phyloP scores from a whole-genome alignment of 2,329 filamentous ascomycete genomes.

The Aspergillus sp. region DNA sequence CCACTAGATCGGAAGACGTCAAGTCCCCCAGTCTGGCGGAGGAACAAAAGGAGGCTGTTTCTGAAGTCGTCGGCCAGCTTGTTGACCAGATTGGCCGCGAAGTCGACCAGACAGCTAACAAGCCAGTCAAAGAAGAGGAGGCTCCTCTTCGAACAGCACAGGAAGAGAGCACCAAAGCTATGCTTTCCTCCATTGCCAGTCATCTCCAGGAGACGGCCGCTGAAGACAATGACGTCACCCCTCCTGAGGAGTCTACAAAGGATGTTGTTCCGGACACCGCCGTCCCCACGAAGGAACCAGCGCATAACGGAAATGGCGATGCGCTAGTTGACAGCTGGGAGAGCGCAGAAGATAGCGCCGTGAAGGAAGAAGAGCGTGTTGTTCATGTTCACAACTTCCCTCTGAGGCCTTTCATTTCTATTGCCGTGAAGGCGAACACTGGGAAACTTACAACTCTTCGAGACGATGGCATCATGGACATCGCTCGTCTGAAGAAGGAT shows the following conservation, averaged over 20 bases:
- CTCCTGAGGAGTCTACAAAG: slow-evolving; percentile 49
- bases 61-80: slow-evolving; percentile 64
- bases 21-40: slow-evolving; percentile 22
- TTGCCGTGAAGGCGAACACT: slow-evolving; percentile 55
- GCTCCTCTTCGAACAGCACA: slow-evolving; percentile 21
- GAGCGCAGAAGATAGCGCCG: slow-evolving; percentile 66
- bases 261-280: slow-evolving; percentile 41
- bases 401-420: slow-evolving; percentile 92
- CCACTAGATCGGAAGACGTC: slow-evolving; percentile 9
- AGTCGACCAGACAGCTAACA: slow-evolving; percentile 62
- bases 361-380: slow-evolving; percentile 60
- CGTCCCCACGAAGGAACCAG: slow-evolving; percentile 47
- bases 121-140: slow-evolving; percentile 48
- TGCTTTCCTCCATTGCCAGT: slow-evolving; percentile 26
- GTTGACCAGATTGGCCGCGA: slow-evolving; percentile 56
- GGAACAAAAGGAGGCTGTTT: slow-evolving; percentile 60
- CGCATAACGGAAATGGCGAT: slow-evolving; percentile 52
- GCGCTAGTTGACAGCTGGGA: slow-evolving; percentile 85
- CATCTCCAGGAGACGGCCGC: slow-evolving; percentile 36
- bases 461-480: slow-evolving; percentile 80
- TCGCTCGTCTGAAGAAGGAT: slow-evolving; percentile 92
- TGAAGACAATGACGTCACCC: slow-evolving; percentile 48
- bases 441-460: slow-evolving; percentile 59
- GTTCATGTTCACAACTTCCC: slow-evolving; percentile 92
- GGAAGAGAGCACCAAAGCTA: slow-evolving; percentile 32